Conservation (phyloP, 768 basidiomycete genomes). For the Rhodosporidiobolus odoratus region DNA sequence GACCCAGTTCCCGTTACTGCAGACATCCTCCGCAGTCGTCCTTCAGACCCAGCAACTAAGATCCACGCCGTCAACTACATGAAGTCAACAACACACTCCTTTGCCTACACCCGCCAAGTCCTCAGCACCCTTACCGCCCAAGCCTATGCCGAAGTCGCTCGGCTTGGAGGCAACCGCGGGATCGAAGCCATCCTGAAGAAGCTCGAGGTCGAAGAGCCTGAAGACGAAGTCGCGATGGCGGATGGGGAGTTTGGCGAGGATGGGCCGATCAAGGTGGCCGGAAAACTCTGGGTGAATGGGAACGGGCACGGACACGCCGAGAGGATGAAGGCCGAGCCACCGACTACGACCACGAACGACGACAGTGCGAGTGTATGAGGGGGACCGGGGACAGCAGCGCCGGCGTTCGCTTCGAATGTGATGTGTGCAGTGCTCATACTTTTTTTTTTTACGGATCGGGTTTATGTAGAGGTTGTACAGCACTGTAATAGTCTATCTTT, state of each 20-base stretch:
- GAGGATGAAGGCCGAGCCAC: neutral
- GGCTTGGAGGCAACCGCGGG: conserved; percentile 67
- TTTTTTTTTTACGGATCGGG: too few species aligned
- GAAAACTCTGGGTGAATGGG: neutral
- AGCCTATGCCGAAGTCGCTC: conserved; percentile 60
- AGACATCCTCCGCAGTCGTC: conserved; percentile 88
- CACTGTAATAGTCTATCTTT: too few species aligned
- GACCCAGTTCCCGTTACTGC: neutral
- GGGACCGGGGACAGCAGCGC: too few species aligned
- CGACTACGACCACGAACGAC: too few species aligned
- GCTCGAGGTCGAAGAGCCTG: conserved; percentile 22
- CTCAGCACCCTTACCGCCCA: conserved; percentile 63
- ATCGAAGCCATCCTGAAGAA: conserved; percentile 38
- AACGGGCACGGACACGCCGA: neutral
- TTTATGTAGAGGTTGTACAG: too few species aligned
- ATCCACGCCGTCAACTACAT: conserved; percentile 73
- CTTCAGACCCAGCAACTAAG: conserved; percentile 74
- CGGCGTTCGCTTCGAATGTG: too few species aligned
- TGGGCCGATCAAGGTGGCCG: neutral
- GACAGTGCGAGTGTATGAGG: too few species aligned
- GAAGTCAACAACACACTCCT: conserved; percentile 67
- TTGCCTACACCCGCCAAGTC: conserved; percentile 75
- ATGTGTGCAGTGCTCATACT: too few species aligned
- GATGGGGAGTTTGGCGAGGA: neutral
- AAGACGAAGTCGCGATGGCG: conserved; percentile 11